Evolutionary conservation across 345 rosid genomes (phyloP), one percentile per base, ranked within the genome.

Genomic region (Acer negundo): DNA sequence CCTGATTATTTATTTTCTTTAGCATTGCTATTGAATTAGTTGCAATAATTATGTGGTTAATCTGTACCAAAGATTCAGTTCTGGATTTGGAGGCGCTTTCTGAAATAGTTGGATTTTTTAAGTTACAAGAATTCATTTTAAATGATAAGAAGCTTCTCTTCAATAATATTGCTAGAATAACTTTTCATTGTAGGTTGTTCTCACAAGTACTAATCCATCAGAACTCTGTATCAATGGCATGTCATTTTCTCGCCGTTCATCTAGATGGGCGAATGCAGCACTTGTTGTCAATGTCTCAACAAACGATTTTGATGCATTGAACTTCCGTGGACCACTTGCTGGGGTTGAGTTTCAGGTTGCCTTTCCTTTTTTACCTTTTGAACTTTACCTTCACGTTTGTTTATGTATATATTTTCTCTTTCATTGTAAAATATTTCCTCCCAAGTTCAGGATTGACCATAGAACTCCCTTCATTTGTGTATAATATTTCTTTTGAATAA

Each of bases 241-340:
- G 99, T 92, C 99, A 62, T 95, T 95, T 84, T 95, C 98, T 84
- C 94, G 93, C 12, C 96, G 97, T 77, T 86, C 98, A 78, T 95
- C 99, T 62, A 93, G 85, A 71, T 95, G 98, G 98, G 99, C 98
- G 63, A 95, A 93, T 87, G 97, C 99, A 82, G 98, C 97, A 68
- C 88, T 95, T 42, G 97, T 86, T 44, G 95, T 90, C 79, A 86
- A 90, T 23, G 95, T 93, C 68, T 93, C 99, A 47, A 62, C 82
- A 31, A 78, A 75, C 79, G 98, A 95, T 86, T 89, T 95, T 82
- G 85, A 90, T 74, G 78, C 85, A 76, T 85, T 90, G 62, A 82
- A 87, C 82, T 87, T 92, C 73, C 84, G 61, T 68, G 98, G 98
- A 69, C 97, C 98, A 58, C 94, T 96, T 84, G 94, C 99, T 23